Evolutionary conservation across 148 eudicot species (phyloP).

Genomic region (Camellia granthamiana): DNA sequence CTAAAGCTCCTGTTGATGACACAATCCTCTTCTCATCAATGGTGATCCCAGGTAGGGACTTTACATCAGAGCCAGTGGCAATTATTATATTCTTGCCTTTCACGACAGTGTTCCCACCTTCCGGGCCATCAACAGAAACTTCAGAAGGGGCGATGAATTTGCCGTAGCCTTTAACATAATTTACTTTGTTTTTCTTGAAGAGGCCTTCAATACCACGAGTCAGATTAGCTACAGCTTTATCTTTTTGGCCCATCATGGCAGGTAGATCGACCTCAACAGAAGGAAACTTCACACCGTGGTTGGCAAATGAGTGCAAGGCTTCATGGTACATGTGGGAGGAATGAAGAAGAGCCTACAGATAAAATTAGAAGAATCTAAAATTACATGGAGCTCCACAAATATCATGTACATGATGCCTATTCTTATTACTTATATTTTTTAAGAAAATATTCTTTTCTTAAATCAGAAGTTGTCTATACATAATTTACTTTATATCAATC

Average conservation of each 20-base stretch:
- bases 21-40: slow-evolving; percentile 91
- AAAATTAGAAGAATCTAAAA: too few relatives aligned
- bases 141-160: slow-evolving; percentile 76
- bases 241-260: slow-evolving; percentile 86
- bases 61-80: slow-evolving; percentile 96
- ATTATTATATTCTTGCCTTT: slow-evolving; percentile 82
- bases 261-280: slow-evolving; percentile 77
- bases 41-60: slow-evolving; percentile 74
- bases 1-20: slow-evolving; percentile 92
- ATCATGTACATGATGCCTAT: too few relatives aligned
- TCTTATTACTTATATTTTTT: too few relatives aligned
- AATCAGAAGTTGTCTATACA: too few relatives aligned
- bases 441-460: too few relatives aligned
- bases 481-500: too few relatives aligned
- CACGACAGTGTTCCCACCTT: slow-evolving; percentile 69
- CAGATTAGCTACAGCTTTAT: slow-evolving; percentile 56
- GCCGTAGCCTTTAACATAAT: slow-evolving; percentile 84
- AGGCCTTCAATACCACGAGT: slow-evolving; percentile 90
- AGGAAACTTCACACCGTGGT: slow-evolving; percentile 62
- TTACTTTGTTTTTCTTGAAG: slow-evolving; percentile 92
- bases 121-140: slow-evolving; percentile 72
- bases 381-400: too few relatives aligned
- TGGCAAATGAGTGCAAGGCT: slow-evolving; percentile 73
- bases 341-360: slow-evolving; percentile 74
- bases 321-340: slow-evolving; percentile 97